Evolutionary conservation across 371 early-diverging fungal genomes (phyloP).

Genomic region (Rhizopus delemar): DNA sequence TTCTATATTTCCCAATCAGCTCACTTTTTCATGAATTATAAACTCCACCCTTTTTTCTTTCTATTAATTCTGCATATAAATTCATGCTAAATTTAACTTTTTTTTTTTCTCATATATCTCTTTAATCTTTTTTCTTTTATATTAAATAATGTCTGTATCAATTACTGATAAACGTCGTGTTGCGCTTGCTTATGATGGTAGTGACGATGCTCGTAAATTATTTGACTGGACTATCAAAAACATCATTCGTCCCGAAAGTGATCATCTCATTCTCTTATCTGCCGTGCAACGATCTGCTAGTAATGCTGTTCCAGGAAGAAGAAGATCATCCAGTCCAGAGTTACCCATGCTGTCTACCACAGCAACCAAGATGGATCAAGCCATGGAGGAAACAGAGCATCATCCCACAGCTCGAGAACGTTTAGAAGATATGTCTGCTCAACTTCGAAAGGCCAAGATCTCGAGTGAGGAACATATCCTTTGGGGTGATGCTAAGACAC

Average conservation of each 20-base stretch:
- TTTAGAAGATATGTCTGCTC: slow-evolving; percentile 35
- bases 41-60: slow-evolving; percentile 4
- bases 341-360: slow-evolving; percentile 45
- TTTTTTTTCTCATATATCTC: background rate
- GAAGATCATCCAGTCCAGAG: slow-evolving; percentile 1
- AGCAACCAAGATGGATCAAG: slow-evolving; percentile 31
- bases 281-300: slow-evolving; percentile 27
- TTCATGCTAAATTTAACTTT: background rate
- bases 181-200: slow-evolving; percentile 54
- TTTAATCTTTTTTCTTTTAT: slow-evolving; percentile 1
- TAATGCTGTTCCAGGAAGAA: background rate
- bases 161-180: slow-evolving; percentile 52
- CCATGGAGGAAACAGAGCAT: slow-evolving; percentile 28
- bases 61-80: background rate
- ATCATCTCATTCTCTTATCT: slow-evolving; percentile 49
- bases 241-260: slow-evolving; percentile 42
- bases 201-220: slow-evolving; percentile 49
- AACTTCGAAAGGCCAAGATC: slow-evolving; percentile 29
- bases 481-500: slow-evolving; percentile 45
- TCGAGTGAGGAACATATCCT: slow-evolving; percentile 52
- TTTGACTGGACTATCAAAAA: slow-evolving; percentile 53
- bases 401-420: slow-evolving; percentile 40
- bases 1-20: background rate
- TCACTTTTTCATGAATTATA: background rate
- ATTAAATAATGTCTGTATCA: slow-evolving; percentile 35